Evolutionary conservation across 495 filamentous ascomycete species (phyloP), one percentile per base, ranked within the genome.

Genomic region (Aspergillus conjunctus): DNA sequence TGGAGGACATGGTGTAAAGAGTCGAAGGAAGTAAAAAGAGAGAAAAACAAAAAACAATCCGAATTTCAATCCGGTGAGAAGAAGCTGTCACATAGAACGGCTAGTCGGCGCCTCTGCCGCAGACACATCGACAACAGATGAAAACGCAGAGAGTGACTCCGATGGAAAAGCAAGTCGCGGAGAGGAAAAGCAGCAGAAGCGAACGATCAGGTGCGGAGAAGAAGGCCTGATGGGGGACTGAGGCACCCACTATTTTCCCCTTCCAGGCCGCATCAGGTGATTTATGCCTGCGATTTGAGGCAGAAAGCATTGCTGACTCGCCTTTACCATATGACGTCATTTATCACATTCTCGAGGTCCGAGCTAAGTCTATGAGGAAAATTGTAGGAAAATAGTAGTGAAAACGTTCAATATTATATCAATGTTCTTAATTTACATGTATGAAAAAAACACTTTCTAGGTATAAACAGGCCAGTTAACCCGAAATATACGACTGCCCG

Each of bases 251-350:
- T 39, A 55, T 56, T 62, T 61, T 44, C 60, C 39, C 32, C 51
- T 59, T 63, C 31, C 52, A 58, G 39, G 30, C 30, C 44, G 51
- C 58, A 66, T 73, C 71, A 73, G 69, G 69, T 73, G 71, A 70
- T 68, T 62, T 54, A n/a, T 33, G 62, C 70, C 66, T 64, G 62
- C 7, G 26, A 6, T 10, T 21, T 54, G 43, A 71, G 68, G 65
- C 65, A 66, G 20, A 2, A 53, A 1, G 2, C n/a, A n/a, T 21
- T 34, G 53, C 50, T 71, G 63, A 70, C 60, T 73, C 67, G 68
- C 52, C 37, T 6, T 3, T 4, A 11, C 45, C 51, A 39, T 60
- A 14, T 70, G 63, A 66, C 57, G 58, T 68, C 67, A 70, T 26
- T 51, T 49, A 8, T 39, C 22, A 18, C 22, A n/a, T 12, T 33